Conservation (phyloP, 192 early-diverging fungal genomes). For the Umbelopsis vinacea region DNA sequence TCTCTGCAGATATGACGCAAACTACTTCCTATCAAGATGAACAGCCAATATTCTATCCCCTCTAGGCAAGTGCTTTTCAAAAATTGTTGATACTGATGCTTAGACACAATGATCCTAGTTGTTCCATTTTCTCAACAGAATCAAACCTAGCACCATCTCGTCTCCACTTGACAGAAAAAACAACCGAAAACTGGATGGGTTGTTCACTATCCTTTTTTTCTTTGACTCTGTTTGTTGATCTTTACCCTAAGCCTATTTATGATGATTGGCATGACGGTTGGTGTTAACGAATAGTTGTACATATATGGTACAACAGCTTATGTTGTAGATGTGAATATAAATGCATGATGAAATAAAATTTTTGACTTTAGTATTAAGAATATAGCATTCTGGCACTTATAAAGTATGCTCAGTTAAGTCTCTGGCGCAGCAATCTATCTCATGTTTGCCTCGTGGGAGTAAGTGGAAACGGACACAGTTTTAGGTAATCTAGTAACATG, state of each 20-base stretch:
- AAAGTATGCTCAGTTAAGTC: too few species aligned
- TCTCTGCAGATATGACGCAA: neutral
- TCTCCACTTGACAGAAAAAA: too few species aligned
- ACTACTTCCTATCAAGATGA: neutral
- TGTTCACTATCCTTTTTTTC: neutral
- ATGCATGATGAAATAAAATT: neutral
- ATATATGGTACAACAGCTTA: neutral
- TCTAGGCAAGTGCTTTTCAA: constrained; percentile 5
- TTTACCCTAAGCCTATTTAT: neutral
- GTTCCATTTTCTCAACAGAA: neutral
- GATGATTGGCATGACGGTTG: neutral
- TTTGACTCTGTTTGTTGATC: neutral
- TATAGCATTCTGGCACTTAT: too few species aligned
- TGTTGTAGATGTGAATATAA: neutral
- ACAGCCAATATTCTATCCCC: neutral
- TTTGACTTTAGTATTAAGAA: too few species aligned
- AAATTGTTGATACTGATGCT: neutral
- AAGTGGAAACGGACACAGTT: too few species aligned
- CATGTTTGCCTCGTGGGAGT: neutral
- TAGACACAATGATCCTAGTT: neutral
- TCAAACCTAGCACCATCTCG: neutral
- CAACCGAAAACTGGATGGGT: neutral
- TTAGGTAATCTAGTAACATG: too few species aligned
- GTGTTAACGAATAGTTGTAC: neutral
- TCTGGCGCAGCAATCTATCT: neutral